These are phyloP conservation scores for Papiliotrema terrestris DNA, from an alignment of 1,284 basidiomycete genomes.

Conservation along the genomic window DNA sequence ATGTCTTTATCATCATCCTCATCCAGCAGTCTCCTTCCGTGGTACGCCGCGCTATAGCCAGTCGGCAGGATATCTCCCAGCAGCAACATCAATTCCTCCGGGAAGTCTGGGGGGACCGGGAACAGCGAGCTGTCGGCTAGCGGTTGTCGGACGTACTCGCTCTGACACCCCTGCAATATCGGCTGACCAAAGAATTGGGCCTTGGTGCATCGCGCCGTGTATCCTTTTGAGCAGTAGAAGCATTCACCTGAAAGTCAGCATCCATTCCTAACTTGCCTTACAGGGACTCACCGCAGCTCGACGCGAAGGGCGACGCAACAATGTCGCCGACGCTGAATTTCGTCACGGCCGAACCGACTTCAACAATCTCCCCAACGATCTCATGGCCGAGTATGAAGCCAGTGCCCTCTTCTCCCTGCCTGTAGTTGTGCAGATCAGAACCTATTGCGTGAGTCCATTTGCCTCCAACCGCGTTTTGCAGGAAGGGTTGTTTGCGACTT, in stretches of 20 bases:
- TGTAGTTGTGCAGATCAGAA: slow-evolving; percentile 76
- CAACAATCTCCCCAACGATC: slow-evolving; percentile 72
- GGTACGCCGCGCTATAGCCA: slow-evolving; percentile 49
- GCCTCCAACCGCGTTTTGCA: too few relatives aligned
- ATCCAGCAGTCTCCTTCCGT: slow-evolving; percentile 13
- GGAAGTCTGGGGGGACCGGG: slow-evolving; percentile 40
- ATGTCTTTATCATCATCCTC: neutral
- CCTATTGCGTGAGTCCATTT: slow-evolving; percentile 58
- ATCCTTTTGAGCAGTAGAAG: neutral
- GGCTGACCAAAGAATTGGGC: neutral
- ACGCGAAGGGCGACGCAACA: slow-evolving; percentile 82
- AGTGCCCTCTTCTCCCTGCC: slow-evolving; percentile 54
- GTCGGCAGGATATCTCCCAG: slow-evolving; percentile 52
- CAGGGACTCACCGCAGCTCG: slow-evolving; percentile 67
- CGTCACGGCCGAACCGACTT: slow-evolving; percentile 63
- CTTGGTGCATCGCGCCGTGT: neutral
- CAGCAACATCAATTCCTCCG: slow-evolving; percentile 49
- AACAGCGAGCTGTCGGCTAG: slow-evolving; percentile 49
- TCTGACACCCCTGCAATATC: slow-evolving; percentile 54
- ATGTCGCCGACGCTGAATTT: slow-evolving; percentile 72
- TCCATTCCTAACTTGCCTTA: neutral
- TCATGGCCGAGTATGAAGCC: slow-evolving; percentile 64
- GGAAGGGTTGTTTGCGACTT: slow-evolving; percentile 5
- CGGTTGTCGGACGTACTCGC: slow-evolving; percentile 78
- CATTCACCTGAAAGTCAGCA: neutral